Base-by-base conservation (phyloP, 1,284 basidiomycete species). In the Polyporus tsugae region DNA sequence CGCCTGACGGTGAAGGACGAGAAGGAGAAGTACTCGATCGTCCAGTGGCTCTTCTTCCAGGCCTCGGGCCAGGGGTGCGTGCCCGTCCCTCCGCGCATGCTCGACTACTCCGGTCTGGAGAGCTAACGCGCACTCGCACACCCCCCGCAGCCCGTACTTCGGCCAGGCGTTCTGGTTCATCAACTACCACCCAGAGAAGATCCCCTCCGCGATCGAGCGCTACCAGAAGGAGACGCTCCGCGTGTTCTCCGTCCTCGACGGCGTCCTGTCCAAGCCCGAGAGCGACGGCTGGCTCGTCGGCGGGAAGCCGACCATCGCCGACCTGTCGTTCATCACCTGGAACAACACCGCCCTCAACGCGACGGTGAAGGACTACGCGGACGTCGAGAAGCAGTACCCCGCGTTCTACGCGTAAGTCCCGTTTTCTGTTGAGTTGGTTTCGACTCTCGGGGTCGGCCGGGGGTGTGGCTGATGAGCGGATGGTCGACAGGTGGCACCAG, bases 211-310 rank as follows among this genome's bases (percentile, higher is more conserved):
- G 44, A 70, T 78, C 57, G 76, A 80, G 69, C 74, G 80, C 2
- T 81, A 80, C 73, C 68, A 74, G 52, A 76, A 78, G 60, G 80
- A 82, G 73, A 75, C 74, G 42, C 62, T 72, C 59, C 78, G 80
- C 36, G 78, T 82, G 2, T 68, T 76, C 60, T 70, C 75, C 29
- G 80, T 82, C 4, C 75, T 81, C 44, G 78, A 82, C 49, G 67
- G 67, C 57, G 75, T 76, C n/a, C 72, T 77, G 35, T 69, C 74
- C 44, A 72, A 73, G 67, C 68, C 68, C n/a, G 70, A 64, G 39
- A 58, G 41, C 17, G 15, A 39, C 22, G 65, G 65, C 42, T 74
- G 66, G 64, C 73, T 74, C 60, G 67, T 74, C 38, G 73, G 73
- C 46, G 74, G 68, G 42, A 75, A 75, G 69, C 67, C 63, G 38